Percentiles rank a stretch among this genome's conserved stretches.
These are phyloP conservation scores for Glomus cerebriforme DNA, from an alignment of 192 early-diverging fungal species.

Conservation along the genomic window DNA sequence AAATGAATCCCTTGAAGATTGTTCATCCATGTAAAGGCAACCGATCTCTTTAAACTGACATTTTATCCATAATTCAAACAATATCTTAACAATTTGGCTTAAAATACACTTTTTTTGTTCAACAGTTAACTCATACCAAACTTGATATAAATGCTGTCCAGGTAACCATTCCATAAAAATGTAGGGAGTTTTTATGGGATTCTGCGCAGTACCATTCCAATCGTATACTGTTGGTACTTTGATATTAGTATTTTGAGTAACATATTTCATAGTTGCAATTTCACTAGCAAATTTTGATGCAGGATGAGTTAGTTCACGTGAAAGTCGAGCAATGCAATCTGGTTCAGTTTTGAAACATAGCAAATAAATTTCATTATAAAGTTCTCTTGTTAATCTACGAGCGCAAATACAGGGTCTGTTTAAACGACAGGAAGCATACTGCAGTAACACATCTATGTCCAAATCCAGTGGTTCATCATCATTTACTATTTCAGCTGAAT, in stretches of 20 bases:
- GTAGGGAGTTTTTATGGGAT: background rate
- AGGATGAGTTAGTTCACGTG: background rate
- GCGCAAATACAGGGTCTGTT: background rate
- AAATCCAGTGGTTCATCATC: too few relatives aligned
- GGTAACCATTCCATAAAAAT: conserved; percentile 6
- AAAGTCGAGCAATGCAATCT: conserved; percentile 7
- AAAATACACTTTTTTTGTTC: conserved; percentile 12
- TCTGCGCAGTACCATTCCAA: background rate
- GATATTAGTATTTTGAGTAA: conserved; percentile 6
- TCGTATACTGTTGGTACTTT: conserved; percentile 1
- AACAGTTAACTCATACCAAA: conserved; percentile 1
- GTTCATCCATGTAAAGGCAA: conserved; percentile 6
- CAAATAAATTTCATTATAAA: background rate
- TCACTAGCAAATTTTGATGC: background rate
- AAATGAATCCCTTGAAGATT: too few relatives aligned
- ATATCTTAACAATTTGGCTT: background rate
- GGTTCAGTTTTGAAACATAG: background rate
- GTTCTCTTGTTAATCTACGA: background rate
- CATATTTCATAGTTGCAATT: conserved; percentile 12
- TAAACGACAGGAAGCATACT: background rate
- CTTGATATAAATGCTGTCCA: background rate
- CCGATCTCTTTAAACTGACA: background rate
- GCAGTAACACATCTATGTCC: background rate
- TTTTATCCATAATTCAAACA: background rate
- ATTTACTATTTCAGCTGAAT: too few relatives aligned